A percentile compares a stretch with the other conserved stretches of the same genome.
These are phyloP conservation scores for Piloderma croceum DNA, from an alignment of 768 basidiomycete genomes.

Conservation along the genomic window DNA sequence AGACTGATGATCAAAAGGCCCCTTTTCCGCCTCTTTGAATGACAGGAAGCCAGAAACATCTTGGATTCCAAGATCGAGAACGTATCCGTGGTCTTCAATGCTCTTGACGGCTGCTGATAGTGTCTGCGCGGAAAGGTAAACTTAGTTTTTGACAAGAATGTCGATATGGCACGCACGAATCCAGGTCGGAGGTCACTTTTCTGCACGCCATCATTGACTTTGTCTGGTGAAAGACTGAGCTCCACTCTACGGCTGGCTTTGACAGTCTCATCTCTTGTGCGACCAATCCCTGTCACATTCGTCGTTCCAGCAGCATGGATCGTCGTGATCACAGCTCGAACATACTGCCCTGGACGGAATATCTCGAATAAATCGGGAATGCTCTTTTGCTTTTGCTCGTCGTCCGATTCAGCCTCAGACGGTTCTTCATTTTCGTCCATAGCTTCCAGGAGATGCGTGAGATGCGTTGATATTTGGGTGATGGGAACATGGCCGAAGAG, in stretches of 20 bases:
- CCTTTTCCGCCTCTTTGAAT: constrained; percentile 61
- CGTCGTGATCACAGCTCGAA: constrained; percentile 69
- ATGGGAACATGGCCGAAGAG: constrained; percentile 91
- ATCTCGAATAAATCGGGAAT: constrained; percentile 71
- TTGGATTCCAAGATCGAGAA: constrained; percentile 76
- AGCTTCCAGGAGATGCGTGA: constrained; percentile 67
- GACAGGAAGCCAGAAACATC: constrained; percentile 81
- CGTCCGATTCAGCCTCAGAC: constrained; percentile 44
- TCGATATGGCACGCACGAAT: constrained; percentile 50
- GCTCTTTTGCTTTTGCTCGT: constrained; percentile 30
- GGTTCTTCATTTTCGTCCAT: constrained; percentile 49
- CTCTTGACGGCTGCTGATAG: constrained; percentile 74
- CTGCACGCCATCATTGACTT: constrained; percentile 75
- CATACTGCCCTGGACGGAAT: constrained; percentile 81
- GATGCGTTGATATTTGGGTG: constrained; percentile 79
- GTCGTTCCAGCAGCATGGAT: constrained; percentile 64
- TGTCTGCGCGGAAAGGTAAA: constrained; percentile 41
- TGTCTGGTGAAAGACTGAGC: constrained; percentile 75
- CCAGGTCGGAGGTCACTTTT: constrained; percentile 73
- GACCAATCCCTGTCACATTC: constrained; percentile 51
- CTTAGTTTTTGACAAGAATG: constrained; percentile 1
- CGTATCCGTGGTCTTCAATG: constrained; percentile 92
- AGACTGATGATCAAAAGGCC: constrained; percentile 19
- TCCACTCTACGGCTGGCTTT: constrained; percentile 76
- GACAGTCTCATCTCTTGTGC: constrained; percentile 59